Conservation (phyloP, 352 stramenopile genomes). For the Phytophthora fragariae region DNA sequence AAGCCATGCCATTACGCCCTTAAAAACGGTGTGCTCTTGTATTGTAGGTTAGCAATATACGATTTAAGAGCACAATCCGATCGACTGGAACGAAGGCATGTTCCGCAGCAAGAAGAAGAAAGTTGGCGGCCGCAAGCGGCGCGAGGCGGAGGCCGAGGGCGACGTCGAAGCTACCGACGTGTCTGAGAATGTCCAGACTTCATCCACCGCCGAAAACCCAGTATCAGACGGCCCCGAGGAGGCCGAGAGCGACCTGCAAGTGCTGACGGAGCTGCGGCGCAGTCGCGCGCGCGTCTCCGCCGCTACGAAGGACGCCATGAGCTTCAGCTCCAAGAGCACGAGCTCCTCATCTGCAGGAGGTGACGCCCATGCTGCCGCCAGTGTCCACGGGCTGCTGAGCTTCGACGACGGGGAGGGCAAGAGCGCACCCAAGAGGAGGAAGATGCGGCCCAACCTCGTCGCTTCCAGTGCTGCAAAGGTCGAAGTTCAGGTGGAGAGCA, state of each 20-base stretch:
- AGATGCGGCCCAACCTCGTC: constrained; percentile 75
- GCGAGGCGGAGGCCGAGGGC: constrained; percentile 30
- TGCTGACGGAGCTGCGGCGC: constrained; percentile 43
- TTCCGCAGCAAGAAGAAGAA: constrained; percentile 61
- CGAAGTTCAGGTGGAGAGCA: constrained; percentile 26
- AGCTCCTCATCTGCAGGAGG: neutral
- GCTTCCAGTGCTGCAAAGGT: constrained; percentile 30
- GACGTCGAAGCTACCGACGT: neutral
- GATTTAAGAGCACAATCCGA: neutral
- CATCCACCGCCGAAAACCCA: neutral
- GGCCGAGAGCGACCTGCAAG: constrained; percentile 33
- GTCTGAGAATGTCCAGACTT: neutral
- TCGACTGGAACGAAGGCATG: constrained; percentile 27
- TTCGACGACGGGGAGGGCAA: constrained; percentile 56
- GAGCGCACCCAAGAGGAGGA: constrained; percentile 42
- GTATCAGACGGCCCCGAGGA: constrained; percentile 7
- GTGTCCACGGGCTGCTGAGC: constrained; percentile 46
- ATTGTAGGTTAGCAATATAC: neutral
- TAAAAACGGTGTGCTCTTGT: neutral
- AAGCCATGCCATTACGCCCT: neutral
- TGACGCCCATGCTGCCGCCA: neutral
- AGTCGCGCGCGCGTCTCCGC: constrained; percentile 39
- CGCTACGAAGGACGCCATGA: constrained; percentile 41
- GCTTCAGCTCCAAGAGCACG: constrained; percentile 48
- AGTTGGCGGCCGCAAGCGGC: constrained; percentile 42